These are phyloP conservation scores for Phytophthora sp. DNA, from an alignment of 352 stramenopile species.

Conservation along the genomic window DNA sequence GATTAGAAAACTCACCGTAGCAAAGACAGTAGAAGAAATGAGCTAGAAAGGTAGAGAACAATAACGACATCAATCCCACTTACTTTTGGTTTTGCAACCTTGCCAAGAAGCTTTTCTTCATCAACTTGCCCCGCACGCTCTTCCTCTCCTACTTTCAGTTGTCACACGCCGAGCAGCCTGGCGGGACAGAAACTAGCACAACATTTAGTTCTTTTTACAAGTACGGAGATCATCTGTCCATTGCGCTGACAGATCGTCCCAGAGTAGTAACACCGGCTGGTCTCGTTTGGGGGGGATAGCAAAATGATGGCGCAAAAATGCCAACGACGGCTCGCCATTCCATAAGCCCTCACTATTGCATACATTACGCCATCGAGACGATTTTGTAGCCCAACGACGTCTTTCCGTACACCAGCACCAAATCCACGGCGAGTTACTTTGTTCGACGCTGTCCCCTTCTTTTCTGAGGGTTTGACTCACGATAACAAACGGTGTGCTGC, in stretches of 20 bases:
- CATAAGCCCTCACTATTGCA: slow-evolving; percentile 36
- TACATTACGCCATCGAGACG: slow-evolving; percentile 21
- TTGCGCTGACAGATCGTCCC: slow-evolving; percentile 40
- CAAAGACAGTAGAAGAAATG: too few relatives aligned
- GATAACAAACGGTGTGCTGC: slow-evolving; percentile 24
- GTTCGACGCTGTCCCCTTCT: neutral
- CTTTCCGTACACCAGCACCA: slow-evolving; percentile 27
- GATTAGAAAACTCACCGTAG: too few relatives aligned
- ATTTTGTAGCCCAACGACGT: slow-evolving; percentile 15
- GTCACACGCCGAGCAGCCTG: slow-evolving; percentile 21
- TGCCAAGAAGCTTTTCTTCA: too few relatives aligned
- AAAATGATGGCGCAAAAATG: slow-evolving; percentile 23
- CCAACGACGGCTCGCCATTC: slow-evolving; percentile 21
- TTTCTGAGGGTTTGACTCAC: slow-evolving; percentile 3
- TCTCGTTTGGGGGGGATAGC: neutral
- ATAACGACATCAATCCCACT: too few relatives aligned
- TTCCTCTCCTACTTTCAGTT: too few relatives aligned
- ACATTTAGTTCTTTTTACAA: slow-evolving; percentile 34
- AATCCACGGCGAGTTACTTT: slow-evolving; percentile 27
- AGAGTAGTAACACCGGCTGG: slow-evolving; percentile 30
- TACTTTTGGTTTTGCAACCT: too few relatives aligned
- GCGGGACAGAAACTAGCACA: slow-evolving; percentile 19
- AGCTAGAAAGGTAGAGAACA: too few relatives aligned
- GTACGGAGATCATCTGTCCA: slow-evolving; percentile 32
- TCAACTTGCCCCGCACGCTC: too few relatives aligned